Base-by-base conservation (phyloP, 2,329 filamentous ascomycete genomes). In the Bipolaris oryzae region DNA sequence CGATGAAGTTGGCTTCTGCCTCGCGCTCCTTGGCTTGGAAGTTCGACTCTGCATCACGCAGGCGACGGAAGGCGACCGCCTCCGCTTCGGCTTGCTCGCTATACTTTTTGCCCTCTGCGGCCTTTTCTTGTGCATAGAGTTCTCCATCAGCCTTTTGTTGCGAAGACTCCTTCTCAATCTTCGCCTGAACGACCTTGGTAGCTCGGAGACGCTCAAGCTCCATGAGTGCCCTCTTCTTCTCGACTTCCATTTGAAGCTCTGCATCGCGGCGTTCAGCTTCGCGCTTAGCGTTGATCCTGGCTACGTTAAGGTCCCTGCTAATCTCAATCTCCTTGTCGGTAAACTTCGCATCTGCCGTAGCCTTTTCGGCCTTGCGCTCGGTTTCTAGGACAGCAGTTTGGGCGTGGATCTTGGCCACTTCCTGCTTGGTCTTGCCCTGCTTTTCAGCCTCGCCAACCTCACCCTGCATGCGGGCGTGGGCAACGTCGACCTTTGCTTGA, bases 401-500 rank as follows among this genome's bases (percentile, higher is more conserved):
- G 63, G 91, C 91, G 74, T 93, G 86, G 78, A 96, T 96, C 80
- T 92, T 94, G 66, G 91, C 90, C 39, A 96, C 90, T 70, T 93
- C 89, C 52, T 92, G 90, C 73, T 95, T 92, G 61, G 92, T 89
- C 68, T 90, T 84, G 62, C 91, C 91, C 69, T 87, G 85, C 69
- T 90, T 89, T 73, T 92, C 83, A 21, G 91, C 87, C 75, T 95
- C 91, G 55, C 89, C 89, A 13, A 92, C 88, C 65, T 88, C 89
- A 69, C 89, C 89, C 48, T 82, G 82, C 67, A 85, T 86, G 13
- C 81, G 77, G 7, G 84, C 84, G 61, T 85, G 80, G 13, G 84
- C 84, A 18, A 86, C 84, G 60, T 86, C 84, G 54, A 85, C 80
- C 68, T 85, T 84, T 33, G 90, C 90, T 74, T 94, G 90, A 77